These are phyloP conservation scores for Peterozyma toletana DNA, from an alignment of 805 yeast species.

Conservation along the genomic window DNA sequence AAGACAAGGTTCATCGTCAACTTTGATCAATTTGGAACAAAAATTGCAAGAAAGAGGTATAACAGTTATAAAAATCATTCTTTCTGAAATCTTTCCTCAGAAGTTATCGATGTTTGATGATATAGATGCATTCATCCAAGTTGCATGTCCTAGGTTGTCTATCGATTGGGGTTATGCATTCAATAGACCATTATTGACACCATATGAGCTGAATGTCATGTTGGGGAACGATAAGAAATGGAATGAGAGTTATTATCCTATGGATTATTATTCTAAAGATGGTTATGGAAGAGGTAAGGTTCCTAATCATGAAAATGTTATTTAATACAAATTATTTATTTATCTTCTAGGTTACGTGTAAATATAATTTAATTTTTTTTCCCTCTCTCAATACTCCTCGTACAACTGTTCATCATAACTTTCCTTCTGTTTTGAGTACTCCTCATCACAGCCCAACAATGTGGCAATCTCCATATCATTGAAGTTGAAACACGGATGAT, in stretches of 20 bases:
- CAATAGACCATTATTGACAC: constrained; percentile 83
- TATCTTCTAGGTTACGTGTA: constrained; percentile 1
- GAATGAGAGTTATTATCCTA: constrained; percentile 67
- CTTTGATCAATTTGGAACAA: constrained; percentile 60
- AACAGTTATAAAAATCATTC: constrained; percentile 69
- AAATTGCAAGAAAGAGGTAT: constrained; percentile 48
- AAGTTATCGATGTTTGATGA: constrained; percentile 89
- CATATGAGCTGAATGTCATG: constrained; percentile 93
- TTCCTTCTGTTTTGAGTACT: constrained; percentile 15
- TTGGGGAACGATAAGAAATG: constrained; percentile 66
- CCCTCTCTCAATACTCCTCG: too few relatives aligned
- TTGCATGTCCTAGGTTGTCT: constrained; percentile 93
- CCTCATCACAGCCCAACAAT: constrained; percentile 58
- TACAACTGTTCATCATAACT: constrained; percentile 2
- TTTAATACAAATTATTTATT: constrained; percentile 1
- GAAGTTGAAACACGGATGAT: constrained; percentile 41
- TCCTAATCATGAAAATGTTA: constrained; percentile 36
- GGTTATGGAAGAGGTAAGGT: constrained; percentile 87
- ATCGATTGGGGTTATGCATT: constrained; percentile 99
- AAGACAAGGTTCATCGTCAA: constrained; percentile 84
- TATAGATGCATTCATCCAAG: constrained; percentile 92
- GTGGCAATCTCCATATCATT: constrained; percentile 55
- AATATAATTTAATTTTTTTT: background rate
- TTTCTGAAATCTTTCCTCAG: constrained; percentile 91
- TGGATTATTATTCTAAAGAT: constrained; percentile 88